Evolutionary conservation across 2,329 filamentous ascomycete genomes (phyloP), one percentile per base, ranked within the genome.

Genomic region (Aspergillus luchuensis): DNA sequence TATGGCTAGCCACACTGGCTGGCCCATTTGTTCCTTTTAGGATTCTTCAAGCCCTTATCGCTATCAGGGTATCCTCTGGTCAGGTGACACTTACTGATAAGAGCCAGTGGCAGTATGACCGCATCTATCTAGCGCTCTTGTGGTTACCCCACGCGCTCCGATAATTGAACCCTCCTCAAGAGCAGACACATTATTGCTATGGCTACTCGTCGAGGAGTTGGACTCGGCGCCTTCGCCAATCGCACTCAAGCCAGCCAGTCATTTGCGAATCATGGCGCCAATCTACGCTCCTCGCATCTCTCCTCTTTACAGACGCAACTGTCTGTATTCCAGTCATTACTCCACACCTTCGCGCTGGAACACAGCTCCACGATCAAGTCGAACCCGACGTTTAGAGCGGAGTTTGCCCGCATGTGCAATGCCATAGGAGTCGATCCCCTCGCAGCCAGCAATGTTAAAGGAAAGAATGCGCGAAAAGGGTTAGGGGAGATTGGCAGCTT

Each of bases 371-470:
- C 97, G 71, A 99, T 99, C 62, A 93, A 94, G 65, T 96, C 92
- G 2, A 93, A 98, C 75, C 95, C 95, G 5, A 89, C 87, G 8
- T 99, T 99, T 78, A 91, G 95, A 63, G 92, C 94, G 36, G 94
- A 99, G 78, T 99, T 99, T 74, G 94, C 95, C 3, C 92, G 94
- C 75, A 99, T 99, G 95, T 99, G 95, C 80, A 88, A 92, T 71
- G 92, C 93, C 64, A 97, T 99, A 67, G 95, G 95, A 52, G 92
- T 99, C 11, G 95, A 99, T 76, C 96, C 95, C 2, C 83, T 99
- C 17, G 92, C 92, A n/a, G 87, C 85, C 59, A 84, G 80, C 68
- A 87, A 83, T 70, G 78, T 80, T 62, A 75, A 81, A 67, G 80
- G 81, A 56, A 81, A 80, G 63, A 76, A 77, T 45, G 80, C 78